A percentile compares a stretch with the other conserved stretches of the same genome.
phyloP scores from a whole-genome alignment of 2,329 filamentous ascomycete species.

The Aphanoascus verrucosus region DNA sequence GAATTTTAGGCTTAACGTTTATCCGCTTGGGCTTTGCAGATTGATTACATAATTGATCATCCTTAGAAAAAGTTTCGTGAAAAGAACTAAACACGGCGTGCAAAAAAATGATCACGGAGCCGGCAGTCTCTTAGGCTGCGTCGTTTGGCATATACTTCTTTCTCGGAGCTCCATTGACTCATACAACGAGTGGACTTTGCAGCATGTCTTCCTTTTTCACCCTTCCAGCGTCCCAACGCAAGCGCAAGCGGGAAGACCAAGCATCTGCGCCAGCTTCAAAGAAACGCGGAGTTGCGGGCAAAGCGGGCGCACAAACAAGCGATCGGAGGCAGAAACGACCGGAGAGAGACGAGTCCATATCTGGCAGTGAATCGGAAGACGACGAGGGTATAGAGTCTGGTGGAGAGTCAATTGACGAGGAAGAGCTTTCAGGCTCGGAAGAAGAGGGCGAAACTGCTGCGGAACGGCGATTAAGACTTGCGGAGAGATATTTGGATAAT shows the following conservation, averaged over 20 bases:
- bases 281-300: conserved; percentile 34
- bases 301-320: conserved; percentile 22
- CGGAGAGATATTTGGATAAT: conserved; percentile 87
- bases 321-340: conserved; percentile 29
- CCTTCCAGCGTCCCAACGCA: conserved; percentile 72
- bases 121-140: not conserved
- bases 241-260: conserved; percentile 63
- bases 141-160: not conserved
- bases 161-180: not conserved
- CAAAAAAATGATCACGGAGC: not conserved
- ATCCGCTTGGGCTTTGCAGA: not conserved
- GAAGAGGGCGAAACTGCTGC: conserved; percentile 71
- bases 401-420: conserved; percentile 40
- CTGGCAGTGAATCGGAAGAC: conserved; percentile 66
- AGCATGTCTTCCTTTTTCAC: conserved; percentile 95
- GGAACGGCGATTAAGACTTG: conserved; percentile 73
- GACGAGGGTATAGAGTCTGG: conserved; percentile 41
- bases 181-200: not conserved
- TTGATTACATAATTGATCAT: not conserved
- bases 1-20: not conserved
- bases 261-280: conserved; percentile 35
- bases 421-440: conserved; percentile 48
- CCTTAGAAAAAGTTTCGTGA: not conserved
- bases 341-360: conserved; percentile 67
- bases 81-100: not conserved